Conservation (phyloP, 1,284 basidiomycete genomes). For the Ceratorhiza oryzae-sativae region DNA sequence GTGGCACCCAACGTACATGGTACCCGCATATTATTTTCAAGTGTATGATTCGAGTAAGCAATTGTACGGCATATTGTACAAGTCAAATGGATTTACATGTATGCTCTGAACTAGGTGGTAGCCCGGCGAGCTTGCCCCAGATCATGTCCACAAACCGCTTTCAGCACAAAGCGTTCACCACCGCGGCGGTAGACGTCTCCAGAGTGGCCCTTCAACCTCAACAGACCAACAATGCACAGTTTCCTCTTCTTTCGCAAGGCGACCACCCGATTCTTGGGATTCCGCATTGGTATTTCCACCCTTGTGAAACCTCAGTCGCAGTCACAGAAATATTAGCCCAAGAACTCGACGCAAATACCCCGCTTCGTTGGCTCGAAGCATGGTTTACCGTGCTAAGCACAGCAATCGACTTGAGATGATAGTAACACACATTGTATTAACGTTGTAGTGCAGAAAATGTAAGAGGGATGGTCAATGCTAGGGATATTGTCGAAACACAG, state of each 20-base stretch:
- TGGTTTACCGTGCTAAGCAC: constrained; percentile 78
- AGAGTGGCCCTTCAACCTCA: not conserved
- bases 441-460: constrained; percentile 18
- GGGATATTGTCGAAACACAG: not conserved
- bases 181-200: not conserved
- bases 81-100: constrained; percentile 10
- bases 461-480: constrained; percentile 18
- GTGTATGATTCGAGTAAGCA: constrained; percentile 69
- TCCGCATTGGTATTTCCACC: constrained; percentile 83
- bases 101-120: not conserved
- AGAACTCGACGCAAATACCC: constrained; percentile 48
- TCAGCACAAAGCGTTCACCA: not conserved
- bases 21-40: constrained; percentile 81
- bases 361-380: constrained; percentile 64
- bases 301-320: constrained; percentile 72
- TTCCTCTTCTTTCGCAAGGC: constrained; percentile 80
- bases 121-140: not conserved
- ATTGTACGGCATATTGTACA: not conserved
- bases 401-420: constrained; percentile 59
- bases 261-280: constrained; percentile 78
- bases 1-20: constrained; percentile 74
- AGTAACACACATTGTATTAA: constrained; percentile 17
- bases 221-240: constrained; percentile 52
- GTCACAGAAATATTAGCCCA: constrained; percentile 72
- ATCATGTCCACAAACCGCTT: constrained; percentile 20